Conservation (phyloP, 2,329 filamentous ascomycete genomes). For the Sporothrix curviconia region DNA sequence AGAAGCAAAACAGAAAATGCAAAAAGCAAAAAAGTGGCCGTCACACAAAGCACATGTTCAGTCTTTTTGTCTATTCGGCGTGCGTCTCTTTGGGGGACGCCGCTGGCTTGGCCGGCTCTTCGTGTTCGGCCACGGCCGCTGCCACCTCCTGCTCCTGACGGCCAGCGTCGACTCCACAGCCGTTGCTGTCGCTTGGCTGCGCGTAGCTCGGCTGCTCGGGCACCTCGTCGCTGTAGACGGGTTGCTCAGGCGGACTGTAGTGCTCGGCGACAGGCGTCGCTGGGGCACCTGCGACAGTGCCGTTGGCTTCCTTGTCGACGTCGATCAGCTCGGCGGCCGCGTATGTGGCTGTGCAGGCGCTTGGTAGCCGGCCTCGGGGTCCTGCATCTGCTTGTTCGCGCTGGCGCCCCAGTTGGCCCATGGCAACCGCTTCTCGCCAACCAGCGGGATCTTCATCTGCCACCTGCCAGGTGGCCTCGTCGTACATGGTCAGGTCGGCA, state of each 20-base stretch:
- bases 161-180: constrained; percentile 4
- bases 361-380: constrained; percentile 1
- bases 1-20: background rate
- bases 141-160: constrained; percentile 11
- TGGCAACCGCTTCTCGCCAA: background rate
- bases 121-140: background rate
- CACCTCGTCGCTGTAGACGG: background rate
- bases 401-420: constrained; percentile 5
- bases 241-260: constrained; percentile 9
- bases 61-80: background rate
- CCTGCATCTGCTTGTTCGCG: background rate
- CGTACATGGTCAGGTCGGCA: constrained; percentile 14
- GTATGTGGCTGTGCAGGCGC: background rate
- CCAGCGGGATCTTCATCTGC: constrained; percentile 4
- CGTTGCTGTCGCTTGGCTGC: constrained; percentile 4
- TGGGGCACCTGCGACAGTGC: background rate
- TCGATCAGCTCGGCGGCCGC: background rate
- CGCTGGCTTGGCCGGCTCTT: constrained; percentile 2
- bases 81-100: background rate
- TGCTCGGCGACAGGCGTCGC: background rate
- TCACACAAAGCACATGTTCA: too few species aligned
- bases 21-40: background rate
- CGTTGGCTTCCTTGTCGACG: background rate
- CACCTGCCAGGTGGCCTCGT: constrained; percentile 13
- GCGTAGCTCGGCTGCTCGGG: background rate